A percentile compares a stretch with the other conserved stretches of the same genome.
Evolutionary conservation across 176 grass and related monocot genomes (phyloP).

Genomic region (Alloteropsis semialata): DNA sequence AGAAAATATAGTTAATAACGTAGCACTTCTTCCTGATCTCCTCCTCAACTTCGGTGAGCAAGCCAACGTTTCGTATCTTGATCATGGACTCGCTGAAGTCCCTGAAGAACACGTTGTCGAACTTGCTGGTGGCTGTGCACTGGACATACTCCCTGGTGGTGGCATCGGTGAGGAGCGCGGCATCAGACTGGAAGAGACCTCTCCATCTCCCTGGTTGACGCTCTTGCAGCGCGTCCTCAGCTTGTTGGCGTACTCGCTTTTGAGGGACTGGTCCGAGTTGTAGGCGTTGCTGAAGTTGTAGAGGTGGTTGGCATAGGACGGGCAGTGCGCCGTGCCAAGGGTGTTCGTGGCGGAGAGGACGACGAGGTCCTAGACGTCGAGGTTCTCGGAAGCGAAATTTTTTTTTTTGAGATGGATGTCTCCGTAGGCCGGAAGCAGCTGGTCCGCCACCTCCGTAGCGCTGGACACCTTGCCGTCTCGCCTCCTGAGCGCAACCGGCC

Average conservation of each 20-base stretch:
- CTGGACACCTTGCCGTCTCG: constrained; percentile 14
- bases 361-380: constrained; percentile 18
- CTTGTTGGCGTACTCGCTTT: constrained; percentile 47
- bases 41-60: constrained; percentile 46
- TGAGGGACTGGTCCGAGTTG: constrained; percentile 40
- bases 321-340: constrained; percentile 53
- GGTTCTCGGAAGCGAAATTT: constrained; percentile 28
- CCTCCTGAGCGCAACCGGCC: constrained; percentile 9
- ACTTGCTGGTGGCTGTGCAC: too few relatives aligned
- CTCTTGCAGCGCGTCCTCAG: constrained; percentile 45
- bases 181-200: constrained; percentile 62
- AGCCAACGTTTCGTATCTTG: constrained; percentile 52
- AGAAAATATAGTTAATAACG: background rate
- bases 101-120: constrained; percentile 37
- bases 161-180: constrained; percentile 35
- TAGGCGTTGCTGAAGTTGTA: constrained; percentile 53
- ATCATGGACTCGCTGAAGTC: constrained; percentile 59
- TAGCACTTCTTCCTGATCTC: constrained; percentile 69
- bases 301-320: constrained; percentile 30
- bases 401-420: background rate
- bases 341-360: constrained; percentile 45
- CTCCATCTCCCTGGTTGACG: background rate
- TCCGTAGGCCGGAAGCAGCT: background rate
- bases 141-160: constrained; percentile 46
- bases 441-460: background rate